A percentile compares a stretch with the other conserved stretches of the same genome.
Evolutionary conservation across 495 filamentous ascomycete genomes (phyloP).

Genomic region (Aspergillus nidulans): DNA sequence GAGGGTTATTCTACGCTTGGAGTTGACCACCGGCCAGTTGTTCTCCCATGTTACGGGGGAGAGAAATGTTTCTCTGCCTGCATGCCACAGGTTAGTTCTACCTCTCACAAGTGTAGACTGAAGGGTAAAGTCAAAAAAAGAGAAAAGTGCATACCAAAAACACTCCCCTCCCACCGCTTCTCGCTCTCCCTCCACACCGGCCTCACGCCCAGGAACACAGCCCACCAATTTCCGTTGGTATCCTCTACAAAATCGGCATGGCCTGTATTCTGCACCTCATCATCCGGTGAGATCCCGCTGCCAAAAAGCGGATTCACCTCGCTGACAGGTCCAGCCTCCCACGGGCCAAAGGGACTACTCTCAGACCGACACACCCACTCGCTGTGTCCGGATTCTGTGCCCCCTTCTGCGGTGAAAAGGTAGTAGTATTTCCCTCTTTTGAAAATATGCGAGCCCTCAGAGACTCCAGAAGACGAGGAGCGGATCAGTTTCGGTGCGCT

Average conservation of each 20-base stretch:
- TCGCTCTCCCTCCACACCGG: slow-evolving; percentile 22
- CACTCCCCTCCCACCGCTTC: slow-evolving; percentile 32
- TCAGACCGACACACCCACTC: slow-evolving; percentile 39
- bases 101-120: background rate
- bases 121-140: background rate
- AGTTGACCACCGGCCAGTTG: slow-evolving; percentile 47
- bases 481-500: slow-evolving; percentile 44
- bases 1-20: slow-evolving; percentile 37
- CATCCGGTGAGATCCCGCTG: slow-evolving; percentile 23
- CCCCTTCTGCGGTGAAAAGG: slow-evolving; percentile 63
- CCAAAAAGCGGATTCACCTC: slow-evolving; percentile 34
- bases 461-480: slow-evolving; percentile 49
- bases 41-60: slow-evolving; percentile 41
- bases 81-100: background rate
- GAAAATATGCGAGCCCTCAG: slow-evolving; percentile 65
- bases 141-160: slow-evolving; percentile 27
- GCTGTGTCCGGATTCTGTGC: slow-evolving; percentile 54
- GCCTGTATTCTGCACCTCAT: slow-evolving; percentile 39
- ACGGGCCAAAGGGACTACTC: slow-evolving; percentile 50
- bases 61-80: slow-evolving; percentile 46
- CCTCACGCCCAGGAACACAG: slow-evolving; percentile 41
- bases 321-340: slow-evolving; percentile 32
- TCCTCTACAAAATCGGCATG: slow-evolving; percentile 46
- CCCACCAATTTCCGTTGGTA: slow-evolving; percentile 41
- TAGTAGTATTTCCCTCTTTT: slow-evolving; percentile 63